Conservation (phyloP, 2,329 filamentous ascomycete species). For the Hymenoscyphus salicellus region DNA sequence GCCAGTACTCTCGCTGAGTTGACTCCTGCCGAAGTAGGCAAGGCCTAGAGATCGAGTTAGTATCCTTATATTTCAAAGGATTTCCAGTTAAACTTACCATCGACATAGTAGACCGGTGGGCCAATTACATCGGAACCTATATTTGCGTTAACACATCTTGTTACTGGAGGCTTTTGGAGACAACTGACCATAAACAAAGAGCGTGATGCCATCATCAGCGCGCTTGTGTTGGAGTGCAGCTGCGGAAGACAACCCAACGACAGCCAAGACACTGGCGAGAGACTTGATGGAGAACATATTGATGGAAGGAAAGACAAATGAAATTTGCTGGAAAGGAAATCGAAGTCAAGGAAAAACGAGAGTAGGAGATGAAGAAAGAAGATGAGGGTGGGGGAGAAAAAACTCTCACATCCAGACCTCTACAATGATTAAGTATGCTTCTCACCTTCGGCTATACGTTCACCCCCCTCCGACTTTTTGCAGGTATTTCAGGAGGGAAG, state of each 20-base stretch:
- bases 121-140: constrained; percentile 26
- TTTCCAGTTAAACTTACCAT: constrained; percentile 31
- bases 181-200: constrained; percentile 34
- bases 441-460: background rate
- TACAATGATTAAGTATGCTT: constrained; percentile 7
- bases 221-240: constrained; percentile 9
- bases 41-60: constrained; percentile 25
- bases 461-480: no score
- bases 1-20: constrained; percentile 21
- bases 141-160: no score
- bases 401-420: background rate
- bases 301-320: constrained; percentile 8
- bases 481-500: background rate
- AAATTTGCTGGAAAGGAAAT: constrained; percentile 12
- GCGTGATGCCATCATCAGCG: constrained; percentile 11
- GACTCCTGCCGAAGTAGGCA: constrained; percentile 35
- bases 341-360: constrained; percentile 6
- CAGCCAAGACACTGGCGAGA: constrained; percentile 12
- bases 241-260: constrained; percentile 11
- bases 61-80: background rate
- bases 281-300: constrained; percentile 17
- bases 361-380: constrained; percentile 5
- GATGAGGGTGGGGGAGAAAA: constrained; percentile 1
- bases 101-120: constrained; percentile 35
- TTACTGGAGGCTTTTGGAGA: no score